Conservation (phyloP, 345 rosid genomes). For the Salix dunnii region DNA sequence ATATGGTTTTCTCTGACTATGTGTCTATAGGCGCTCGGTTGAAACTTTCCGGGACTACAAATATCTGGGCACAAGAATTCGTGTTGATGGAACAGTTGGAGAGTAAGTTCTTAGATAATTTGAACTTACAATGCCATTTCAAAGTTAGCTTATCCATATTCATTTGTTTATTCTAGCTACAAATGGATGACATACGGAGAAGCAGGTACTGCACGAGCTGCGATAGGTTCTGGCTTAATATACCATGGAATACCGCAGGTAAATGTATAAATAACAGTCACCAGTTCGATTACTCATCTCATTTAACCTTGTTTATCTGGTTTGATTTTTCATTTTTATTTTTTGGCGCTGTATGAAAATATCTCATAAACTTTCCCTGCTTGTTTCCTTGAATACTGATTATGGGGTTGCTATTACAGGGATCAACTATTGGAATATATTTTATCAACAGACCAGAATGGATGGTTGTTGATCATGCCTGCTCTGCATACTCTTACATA, state of each 20-base stretch:
- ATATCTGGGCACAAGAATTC: slow-evolving; percentile 80
- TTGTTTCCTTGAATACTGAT: slow-evolving; percentile 7
- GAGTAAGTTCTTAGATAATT: slow-evolving; percentile 53
- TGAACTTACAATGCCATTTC: slow-evolving; percentile 10
- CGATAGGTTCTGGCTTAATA: slow-evolving; percentile 77
- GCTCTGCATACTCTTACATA: slow-evolving; percentile 77
- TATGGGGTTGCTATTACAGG: slow-evolving; percentile 42
- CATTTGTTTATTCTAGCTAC: slow-evolving; percentile 38
- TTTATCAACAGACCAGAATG: slow-evolving; percentile 96
- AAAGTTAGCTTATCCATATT: slow-evolving; percentile 9
- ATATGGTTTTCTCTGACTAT: slow-evolving; percentile 14
- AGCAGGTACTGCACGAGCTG: slow-evolving; percentile 79
- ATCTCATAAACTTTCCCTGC: not conserved
- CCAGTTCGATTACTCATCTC: slow-evolving; percentile 3
- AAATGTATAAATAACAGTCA: not conserved
- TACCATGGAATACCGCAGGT: slow-evolving; percentile 71
- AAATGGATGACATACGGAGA: slow-evolving; percentile 99
- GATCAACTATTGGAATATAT: slow-evolving; percentile 77
- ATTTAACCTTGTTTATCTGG: not conserved
- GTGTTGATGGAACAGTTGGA: slow-evolving; percentile 90
- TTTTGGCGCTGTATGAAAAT: not conserved
- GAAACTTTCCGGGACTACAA: slow-evolving; percentile 77
- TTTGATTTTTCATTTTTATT: not conserved
- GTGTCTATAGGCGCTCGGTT: slow-evolving; percentile 54
- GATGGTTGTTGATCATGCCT: slow-evolving; percentile 92